Evolutionary conservation across 306 rosid species (phyloP).

Genomic region (Cicer judaicum): DNA sequence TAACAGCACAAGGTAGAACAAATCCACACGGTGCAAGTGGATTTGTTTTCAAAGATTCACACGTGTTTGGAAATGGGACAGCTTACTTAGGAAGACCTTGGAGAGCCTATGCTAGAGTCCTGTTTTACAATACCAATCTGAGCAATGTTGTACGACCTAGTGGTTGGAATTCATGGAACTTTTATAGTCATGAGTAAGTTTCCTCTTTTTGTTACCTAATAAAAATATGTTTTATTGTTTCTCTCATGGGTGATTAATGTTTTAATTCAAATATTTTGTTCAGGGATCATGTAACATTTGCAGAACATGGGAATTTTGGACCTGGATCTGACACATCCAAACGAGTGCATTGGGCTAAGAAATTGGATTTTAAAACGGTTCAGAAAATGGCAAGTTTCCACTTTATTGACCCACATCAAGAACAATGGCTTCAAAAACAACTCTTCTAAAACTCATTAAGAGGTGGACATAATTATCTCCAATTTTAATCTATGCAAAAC

Average conservation of each 20-base stretch:
- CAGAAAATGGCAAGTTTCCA: constrained; percentile 40
- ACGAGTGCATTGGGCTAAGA: constrained; percentile 71
- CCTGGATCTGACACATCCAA: constrained; percentile 57
- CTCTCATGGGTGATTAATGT: background rate
- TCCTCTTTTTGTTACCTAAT: background rate
- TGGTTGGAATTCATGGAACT: constrained; percentile 73
- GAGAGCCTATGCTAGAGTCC: constrained; percentile 73
- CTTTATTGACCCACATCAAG: constrained; percentile 57
- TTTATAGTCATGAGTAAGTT: constrained; percentile 52
- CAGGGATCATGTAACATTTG: constrained; percentile 62
- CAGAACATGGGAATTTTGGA: constrained; percentile 69
- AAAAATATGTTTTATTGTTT: background rate
- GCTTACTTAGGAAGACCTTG: constrained; percentile 81
- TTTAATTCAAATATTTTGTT: background rate
- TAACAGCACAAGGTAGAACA: constrained; percentile 85
- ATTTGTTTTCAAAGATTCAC: constrained; percentile 71
- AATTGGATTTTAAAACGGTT: constrained; percentile 41
- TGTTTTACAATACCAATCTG: constrained; percentile 67
- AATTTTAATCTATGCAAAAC: background rate
- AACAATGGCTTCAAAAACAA: constrained; percentile 58
- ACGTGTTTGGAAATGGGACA: constrained; percentile 63
- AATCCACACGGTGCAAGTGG: constrained; percentile 57
- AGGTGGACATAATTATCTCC: background rate
- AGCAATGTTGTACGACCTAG: constrained; percentile 54
- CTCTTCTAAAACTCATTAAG: background rate